Base-by-base conservation (phyloP, 208 protist species). In the Angomonas desouzai region DNA sequence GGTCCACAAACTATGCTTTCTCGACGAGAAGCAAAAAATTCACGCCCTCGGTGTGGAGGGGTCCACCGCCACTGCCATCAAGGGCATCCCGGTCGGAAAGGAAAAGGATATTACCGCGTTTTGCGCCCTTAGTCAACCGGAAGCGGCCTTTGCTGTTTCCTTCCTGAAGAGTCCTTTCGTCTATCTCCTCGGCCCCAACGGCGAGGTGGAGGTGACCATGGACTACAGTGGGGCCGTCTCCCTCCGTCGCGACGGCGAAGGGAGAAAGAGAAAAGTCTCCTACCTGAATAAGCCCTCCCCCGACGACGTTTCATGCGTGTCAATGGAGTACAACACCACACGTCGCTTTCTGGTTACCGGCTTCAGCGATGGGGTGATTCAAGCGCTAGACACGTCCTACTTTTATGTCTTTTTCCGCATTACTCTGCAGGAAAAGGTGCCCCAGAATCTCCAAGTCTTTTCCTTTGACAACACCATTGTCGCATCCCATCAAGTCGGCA, bases 371-470 rank as follows among this genome's bases (percentile, higher is more conserved):
- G 87, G 89, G 0, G 63, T 92, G 1, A 51, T 93, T 32, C 89
- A 96, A 73, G 57, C 92, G 48, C 63, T 96, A 20, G 89, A 96
- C 70, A 84, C 76, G 10, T 73, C 81, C 2, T 65, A 72, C 48
- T 67, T 72, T 53, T 77, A 83, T 18, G 70, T 94, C 18, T 92
- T 87, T 66, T 51, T 66, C 9, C 85, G 89, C 0, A 49, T 81
- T 20, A 80, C 77, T 43, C 68, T 36, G 25, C 38, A 22, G 20
- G 45, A 10, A n/a, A 43, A 16, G 48, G 36, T 38, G 29, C 18
- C 34, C 2, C 3, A 28, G 18, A 27, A 10, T 34, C 28, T 60
- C 30, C 47, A 49, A 11, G 25, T 33, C 18, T 43, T 60, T 25
- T 66, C 45, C 10, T 51, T 51, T 51, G 45, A 51, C 20, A 13